Conservation (phyloP, 2,329 filamentous ascomycete species). For the Blumeriella jaapii region DNA sequence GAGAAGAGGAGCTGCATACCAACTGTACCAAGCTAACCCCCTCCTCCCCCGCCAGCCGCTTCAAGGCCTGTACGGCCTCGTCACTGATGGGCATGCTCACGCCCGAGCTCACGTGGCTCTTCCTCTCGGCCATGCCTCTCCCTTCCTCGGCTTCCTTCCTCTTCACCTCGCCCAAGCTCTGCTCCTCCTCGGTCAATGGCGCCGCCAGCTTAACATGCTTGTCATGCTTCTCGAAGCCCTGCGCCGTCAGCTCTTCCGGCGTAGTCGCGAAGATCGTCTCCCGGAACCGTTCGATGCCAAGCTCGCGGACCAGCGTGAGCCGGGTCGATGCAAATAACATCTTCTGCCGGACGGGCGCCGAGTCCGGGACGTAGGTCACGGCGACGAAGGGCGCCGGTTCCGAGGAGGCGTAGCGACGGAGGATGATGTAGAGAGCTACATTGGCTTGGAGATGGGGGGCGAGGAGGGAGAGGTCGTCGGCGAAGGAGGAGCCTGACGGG, state of each 20-base stretch:
- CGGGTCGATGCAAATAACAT: conserved; percentile 76
- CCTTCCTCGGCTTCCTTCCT: conserved; percentile 64
- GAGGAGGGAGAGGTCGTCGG: conserved; percentile 51
- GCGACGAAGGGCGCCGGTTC: conserved; percentile 42
- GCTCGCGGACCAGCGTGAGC: conserved; percentile 61
- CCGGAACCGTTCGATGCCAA: conserved; percentile 68
- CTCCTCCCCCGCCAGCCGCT: conserved; percentile 40
- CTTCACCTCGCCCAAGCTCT: conserved; percentile 58
- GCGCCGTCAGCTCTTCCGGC: conserved; percentile 53
- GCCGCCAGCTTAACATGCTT: conserved; percentile 52
- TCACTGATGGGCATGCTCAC: conserved; percentile 41
- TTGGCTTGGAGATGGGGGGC: conserved; percentile 52
- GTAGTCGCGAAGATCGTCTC: conserved; percentile 65
- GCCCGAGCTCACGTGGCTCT: conserved; percentile 33
- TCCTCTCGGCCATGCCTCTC: conserved; percentile 50
- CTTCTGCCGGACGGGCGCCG: conserved; percentile 71
- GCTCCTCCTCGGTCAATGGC: conserved; percentile 71
- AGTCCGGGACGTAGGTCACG: conserved; percentile 68
- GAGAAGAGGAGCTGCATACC: conserved; percentile 32
- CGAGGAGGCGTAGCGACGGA: conserved; percentile 54
- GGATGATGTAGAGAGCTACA: conserved; percentile 61
- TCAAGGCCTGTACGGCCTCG: conserved; percentile 53
- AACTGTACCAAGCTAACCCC: conserved; percentile 49
- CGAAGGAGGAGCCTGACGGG: conserved; percentile 45
- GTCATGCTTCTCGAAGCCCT: conserved; percentile 64